Base-by-base conservation (phyloP, 495 filamentous ascomycete genomes). In the Penicillium arizonense region DNA sequence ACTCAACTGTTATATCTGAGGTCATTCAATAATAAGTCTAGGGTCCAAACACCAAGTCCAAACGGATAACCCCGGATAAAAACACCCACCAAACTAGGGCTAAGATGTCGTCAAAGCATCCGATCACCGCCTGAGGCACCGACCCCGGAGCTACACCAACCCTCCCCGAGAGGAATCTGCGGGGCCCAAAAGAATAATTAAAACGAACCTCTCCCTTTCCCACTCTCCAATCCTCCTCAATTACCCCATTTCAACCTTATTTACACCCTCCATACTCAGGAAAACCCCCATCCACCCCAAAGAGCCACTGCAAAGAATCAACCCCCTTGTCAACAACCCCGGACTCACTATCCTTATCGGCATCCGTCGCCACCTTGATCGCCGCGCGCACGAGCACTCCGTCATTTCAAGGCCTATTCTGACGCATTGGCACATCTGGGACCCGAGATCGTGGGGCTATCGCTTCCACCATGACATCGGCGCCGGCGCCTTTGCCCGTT, bases 121-220 rank as follows among this genome's bases (percentile, higher is more conserved):
- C 44, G 39, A 47, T 47, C 26, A 28, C 12, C 5, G 41, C 54
- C 61, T 62, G 45, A 66, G 63, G 63, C 50, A 42, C 45, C 40
- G 20, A 3, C 4, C 36, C 36, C 64, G 70, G 70, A 73, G 68
- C 47, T 53, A 44, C 33, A 5, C 48, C 42, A 1, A 44, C 38
- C n/a, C 68, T 73, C 70, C 68, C 68, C 70, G 68, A 59, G 49
- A 39, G 46, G 53, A 46, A 52, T 23, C 58, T 44, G 70, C 67
- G 70, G 68, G 68, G 65, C 65, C 56, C 38, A 52, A 26, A 23
- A 37, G 37, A 40, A 52, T 47, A 36, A 47, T 56, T 50, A 18
- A 48, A 62, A 51, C 53, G 38, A 33, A 30, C 28, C 5, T 30
- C 36, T 28, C 38, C 36, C 21, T 48, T 44, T 42, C 54, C 47